These are phyloP conservation scores for Aspergillus pseudonomiae DNA, from an alignment of 2,329 filamentous ascomycete genomes.

Conservation along the genomic window DNA sequence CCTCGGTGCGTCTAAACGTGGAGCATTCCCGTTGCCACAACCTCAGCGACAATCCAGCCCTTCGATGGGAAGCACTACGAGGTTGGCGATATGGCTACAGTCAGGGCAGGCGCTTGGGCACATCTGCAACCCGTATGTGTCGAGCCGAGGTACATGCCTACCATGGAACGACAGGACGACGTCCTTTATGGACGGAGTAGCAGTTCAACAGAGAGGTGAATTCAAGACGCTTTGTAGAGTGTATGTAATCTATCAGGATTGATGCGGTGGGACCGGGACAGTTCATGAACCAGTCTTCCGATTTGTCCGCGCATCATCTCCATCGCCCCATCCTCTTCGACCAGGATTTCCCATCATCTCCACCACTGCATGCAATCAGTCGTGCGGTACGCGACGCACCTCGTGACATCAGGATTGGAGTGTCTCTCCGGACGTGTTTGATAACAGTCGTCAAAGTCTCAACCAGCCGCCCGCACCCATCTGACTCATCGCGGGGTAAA, in stretches of 20 bases:
- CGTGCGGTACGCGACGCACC: neutral
- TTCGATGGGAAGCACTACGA: neutral
- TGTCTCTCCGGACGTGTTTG: neutral
- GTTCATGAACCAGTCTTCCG: neutral
- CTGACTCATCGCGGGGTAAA: conserved; percentile 3
- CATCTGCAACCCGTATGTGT: neutral
- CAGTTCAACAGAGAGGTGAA: neutral
- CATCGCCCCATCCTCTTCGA: neutral
- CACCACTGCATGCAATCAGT: neutral
- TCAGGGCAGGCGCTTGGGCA: neutral
- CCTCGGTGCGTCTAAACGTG: neutral
- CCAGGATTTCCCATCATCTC: neutral
- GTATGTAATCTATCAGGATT: neutral
- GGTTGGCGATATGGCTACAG: neutral
- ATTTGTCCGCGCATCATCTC: neutral
- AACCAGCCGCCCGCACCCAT: neutral
- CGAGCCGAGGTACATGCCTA: neutral
- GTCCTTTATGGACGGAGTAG: neutral
- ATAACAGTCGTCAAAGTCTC: neutral
- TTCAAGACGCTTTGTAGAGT: neutral
- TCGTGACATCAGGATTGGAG: neutral
- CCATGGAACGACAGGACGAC: neutral
- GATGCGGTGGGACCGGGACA: neutral
- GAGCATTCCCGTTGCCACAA: neutral
- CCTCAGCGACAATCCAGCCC: neutral